phyloP scores from a whole-genome alignment of 1,284 basidiomycete genomes.

The Apiotrichum mycotoxinovorans region DNA sequence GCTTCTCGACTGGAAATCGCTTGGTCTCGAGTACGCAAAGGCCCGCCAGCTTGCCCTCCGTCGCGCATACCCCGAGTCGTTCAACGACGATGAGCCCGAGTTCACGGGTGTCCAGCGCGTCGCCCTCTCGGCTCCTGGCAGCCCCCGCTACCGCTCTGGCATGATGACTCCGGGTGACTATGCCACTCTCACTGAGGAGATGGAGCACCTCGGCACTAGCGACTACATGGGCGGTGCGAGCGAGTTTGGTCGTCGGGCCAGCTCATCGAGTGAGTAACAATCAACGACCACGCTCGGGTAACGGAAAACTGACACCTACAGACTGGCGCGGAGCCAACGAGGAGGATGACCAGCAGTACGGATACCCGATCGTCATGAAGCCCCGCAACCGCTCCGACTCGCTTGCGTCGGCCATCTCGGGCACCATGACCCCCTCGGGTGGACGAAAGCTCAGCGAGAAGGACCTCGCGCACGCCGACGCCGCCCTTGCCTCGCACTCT shows the following conservation, averaged over 20 bases:
- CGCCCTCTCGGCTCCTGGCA: slow-evolving; percentile 74
- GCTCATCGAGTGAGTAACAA: slow-evolving; percentile 48
- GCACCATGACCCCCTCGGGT: slow-evolving; percentile 81
- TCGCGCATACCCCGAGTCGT: slow-evolving; percentile 92
- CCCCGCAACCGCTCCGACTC: slow-evolving; percentile 75
- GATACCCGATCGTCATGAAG: slow-evolving; percentile 89
- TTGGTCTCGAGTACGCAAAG: slow-evolving; percentile 96
- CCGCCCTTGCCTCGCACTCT: slow-evolving; percentile 58
- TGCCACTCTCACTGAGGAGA: slow-evolving; percentile 92
- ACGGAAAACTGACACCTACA: slow-evolving; percentile 5
- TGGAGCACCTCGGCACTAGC: slow-evolving; percentile 79
- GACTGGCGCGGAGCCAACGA: slow-evolving; percentile 50
- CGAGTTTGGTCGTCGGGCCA: neutral
- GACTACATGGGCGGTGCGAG: slow-evolving; percentile 78
- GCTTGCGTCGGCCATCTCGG: slow-evolving; percentile 64
- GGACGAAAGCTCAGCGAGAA: slow-evolving; percentile 71
- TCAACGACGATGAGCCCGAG: slow-evolving; percentile 66
- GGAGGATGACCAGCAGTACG: slow-evolving; percentile 86
- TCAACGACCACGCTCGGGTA: neutral
- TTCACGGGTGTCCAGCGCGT: slow-evolving; percentile 63
- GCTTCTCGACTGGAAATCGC: slow-evolving; percentile 94
- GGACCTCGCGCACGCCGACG: slow-evolving; percentile 77
- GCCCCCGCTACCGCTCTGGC: slow-evolving; percentile 73
- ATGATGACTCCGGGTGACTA: slow-evolving; percentile 76
- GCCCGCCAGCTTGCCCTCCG: slow-evolving; percentile 86